These are phyloP conservation scores for Solanum ossicruentum DNA, from an alignment of 257 asterid species.

Conservation along the genomic window DNA sequence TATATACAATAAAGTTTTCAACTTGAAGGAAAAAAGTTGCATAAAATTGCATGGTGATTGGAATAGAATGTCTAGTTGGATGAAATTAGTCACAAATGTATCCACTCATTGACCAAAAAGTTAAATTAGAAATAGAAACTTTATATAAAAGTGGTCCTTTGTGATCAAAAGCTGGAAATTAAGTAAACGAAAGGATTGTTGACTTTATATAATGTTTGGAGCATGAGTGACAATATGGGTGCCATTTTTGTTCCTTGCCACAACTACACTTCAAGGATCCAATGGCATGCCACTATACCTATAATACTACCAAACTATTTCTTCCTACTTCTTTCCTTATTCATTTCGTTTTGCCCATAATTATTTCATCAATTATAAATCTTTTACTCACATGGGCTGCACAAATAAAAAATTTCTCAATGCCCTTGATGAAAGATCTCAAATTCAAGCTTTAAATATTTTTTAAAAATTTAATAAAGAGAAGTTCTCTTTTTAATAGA, in stretches of 20 bases:
- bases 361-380: not conserved
- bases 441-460: not conserved
- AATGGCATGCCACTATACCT: not conserved
- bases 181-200: not conserved
- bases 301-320: not conserved
- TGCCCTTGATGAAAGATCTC: not conserved
- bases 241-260: not conserved
- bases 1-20: not conserved
- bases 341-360: not conserved
- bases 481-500: not conserved
- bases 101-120: not conserved
- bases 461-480: not conserved
- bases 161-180: not conserved
- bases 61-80: not conserved
- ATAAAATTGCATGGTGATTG: not conserved
- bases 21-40: not conserved
- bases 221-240: not conserved
- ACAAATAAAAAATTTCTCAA: not conserved
- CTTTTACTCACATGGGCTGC: conserved; percentile 11
- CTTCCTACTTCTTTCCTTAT: not conserved
- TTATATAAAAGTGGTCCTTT: not conserved
- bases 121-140: not conserved
- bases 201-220: not conserved
- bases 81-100: not conserved
- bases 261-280: not conserved